These are phyloP conservation scores for Arthrobotrys iridis DNA, from an alignment of 2,329 filamentous ascomycete species.

Conservation along the genomic window DNA sequence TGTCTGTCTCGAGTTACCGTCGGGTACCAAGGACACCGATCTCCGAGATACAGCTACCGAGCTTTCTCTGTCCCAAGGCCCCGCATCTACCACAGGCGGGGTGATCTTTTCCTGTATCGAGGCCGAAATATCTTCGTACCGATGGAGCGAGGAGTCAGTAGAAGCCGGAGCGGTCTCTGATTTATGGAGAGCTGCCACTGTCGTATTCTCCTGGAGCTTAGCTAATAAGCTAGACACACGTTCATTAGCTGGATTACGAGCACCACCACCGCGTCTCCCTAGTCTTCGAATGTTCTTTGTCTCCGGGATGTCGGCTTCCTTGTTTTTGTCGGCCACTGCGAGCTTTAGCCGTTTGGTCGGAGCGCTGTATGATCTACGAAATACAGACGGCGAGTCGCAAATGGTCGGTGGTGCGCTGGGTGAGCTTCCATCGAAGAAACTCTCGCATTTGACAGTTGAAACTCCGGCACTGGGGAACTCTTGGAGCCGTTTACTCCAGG, in stretches of 20 bases:
- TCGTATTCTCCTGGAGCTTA: conserved; percentile 56
- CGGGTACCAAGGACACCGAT: conserved; percentile 31
- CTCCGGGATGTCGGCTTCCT: conserved; percentile 57
- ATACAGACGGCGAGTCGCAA: conserved; percentile 55
- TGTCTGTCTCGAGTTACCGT: conserved; percentile 46
- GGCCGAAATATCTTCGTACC: conserved; percentile 37
- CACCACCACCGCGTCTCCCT: conserved; percentile 30
- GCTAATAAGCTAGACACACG: conserved; percentile 56
- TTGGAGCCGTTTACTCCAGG: conserved; percentile 72
- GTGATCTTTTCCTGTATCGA: conserved; percentile 28
- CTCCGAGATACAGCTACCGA: conserved; percentile 1
- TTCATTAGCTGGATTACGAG: conserved; percentile 36
- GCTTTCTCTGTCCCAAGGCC: conserved; percentile 34
- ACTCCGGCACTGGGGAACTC: conserved; percentile 21
- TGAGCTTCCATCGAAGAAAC: conserved; percentile 48
- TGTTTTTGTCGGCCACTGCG: not conserved
- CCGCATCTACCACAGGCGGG: conserved; percentile 31
- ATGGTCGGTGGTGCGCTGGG: conserved; percentile 7
- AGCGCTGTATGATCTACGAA: conserved; percentile 57
- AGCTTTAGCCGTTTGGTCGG: conserved; percentile 45
- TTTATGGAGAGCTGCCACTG: conserved; percentile 34
- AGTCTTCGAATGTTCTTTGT: conserved; percentile 68
- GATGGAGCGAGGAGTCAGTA: conserved; percentile 6
- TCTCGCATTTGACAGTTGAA: conserved; percentile 21
- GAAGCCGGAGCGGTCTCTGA: conserved; percentile 24